These are phyloP conservation scores for Nicotiana tabacum DNA, from an alignment of 257 asterid genomes.

Conservation along the genomic window DNA sequence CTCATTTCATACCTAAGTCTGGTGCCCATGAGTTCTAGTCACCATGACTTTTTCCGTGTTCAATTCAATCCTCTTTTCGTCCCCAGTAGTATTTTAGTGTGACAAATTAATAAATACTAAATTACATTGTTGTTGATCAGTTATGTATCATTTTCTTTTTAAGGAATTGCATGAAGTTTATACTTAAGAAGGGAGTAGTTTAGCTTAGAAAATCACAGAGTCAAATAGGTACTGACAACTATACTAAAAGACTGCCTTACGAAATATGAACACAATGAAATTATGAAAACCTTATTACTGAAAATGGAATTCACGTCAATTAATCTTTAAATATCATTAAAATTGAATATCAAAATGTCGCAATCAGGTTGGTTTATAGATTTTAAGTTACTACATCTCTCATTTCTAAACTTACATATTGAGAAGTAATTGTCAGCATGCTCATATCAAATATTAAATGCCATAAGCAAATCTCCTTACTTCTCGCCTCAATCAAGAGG, in stretches of 20 bases:
- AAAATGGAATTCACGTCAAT: not conserved
- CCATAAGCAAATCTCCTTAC: not conserved
- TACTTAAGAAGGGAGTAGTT: not conserved
- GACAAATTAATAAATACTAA: not conserved
- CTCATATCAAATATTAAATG: not conserved
- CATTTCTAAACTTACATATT: not conserved
- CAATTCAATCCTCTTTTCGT: too few species aligned
- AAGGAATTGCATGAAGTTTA: not conserved
- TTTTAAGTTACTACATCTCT: too few species aligned
- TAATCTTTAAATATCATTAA: not conserved
- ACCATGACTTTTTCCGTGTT: too few species aligned
- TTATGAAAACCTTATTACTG: not conserved
- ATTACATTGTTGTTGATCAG: not conserved
- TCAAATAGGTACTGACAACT: too few species aligned
- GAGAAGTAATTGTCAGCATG: not conserved
- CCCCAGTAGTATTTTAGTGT: too few species aligned
- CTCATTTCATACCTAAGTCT: too few species aligned
- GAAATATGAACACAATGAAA: too few species aligned
- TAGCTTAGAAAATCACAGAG: too few species aligned
- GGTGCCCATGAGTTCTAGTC: too few species aligned
- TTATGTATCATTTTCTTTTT: not conserved
- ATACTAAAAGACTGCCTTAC: too few species aligned
- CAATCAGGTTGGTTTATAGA: not conserved
- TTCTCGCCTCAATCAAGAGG: not conserved
- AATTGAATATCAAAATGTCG: not conserved